Evolutionary conservation across 1,284 basidiomycete genomes (phyloP).

Genomic region (Ustilago hordei): DNA sequence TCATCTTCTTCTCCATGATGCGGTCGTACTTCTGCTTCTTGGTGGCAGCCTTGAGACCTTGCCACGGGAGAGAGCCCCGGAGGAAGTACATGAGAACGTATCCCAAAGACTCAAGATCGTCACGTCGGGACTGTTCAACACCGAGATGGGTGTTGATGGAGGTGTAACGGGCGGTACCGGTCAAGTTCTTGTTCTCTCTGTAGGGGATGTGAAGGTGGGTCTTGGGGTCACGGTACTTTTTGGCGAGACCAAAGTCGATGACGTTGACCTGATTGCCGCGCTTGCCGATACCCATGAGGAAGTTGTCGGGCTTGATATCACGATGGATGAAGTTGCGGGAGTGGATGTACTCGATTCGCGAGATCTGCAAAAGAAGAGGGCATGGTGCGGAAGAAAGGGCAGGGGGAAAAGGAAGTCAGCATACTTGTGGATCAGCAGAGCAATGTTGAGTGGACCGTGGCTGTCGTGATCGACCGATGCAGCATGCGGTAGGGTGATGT

Average conservation of each 20-base stretch:
- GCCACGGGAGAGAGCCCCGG: constrained; percentile 69
- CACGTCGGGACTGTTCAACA: constrained; percentile 73
- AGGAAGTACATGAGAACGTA: constrained; percentile 70
- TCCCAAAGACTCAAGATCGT: constrained; percentile 68
- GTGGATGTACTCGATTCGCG: constrained; percentile 98
- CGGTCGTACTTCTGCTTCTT: constrained; percentile 71
- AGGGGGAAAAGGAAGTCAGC: constrained; percentile 6
- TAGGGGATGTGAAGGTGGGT: constrained; percentile 99
- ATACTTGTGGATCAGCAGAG: background rate
- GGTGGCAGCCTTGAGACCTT: constrained; percentile 69
- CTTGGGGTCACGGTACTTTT: constrained; percentile 99
- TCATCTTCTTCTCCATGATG: constrained; percentile 71
- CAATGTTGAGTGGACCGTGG: background rate
- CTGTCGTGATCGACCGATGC: background rate
- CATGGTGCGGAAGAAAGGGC: background rate
- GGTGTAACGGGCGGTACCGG: constrained; percentile 98
- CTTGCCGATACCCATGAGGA: constrained; percentile 99
- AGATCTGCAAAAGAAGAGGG: constrained; percentile 77
- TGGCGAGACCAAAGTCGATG: constrained; percentile 98
- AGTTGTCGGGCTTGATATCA: constrained; percentile 99
- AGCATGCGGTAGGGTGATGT: background rate
- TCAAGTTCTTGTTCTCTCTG: constrained; percentile 99
- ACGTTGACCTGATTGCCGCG: constrained; percentile 99
- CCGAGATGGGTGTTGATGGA: constrained; percentile 99
- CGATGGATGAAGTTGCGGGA: constrained; percentile 99